A percentile compares a stretch with the other conserved stretches of the same genome.
Evolutionary conservation across 768 basidiomycete species (phyloP).

Genomic region (Amanita phalloides): DNA sequence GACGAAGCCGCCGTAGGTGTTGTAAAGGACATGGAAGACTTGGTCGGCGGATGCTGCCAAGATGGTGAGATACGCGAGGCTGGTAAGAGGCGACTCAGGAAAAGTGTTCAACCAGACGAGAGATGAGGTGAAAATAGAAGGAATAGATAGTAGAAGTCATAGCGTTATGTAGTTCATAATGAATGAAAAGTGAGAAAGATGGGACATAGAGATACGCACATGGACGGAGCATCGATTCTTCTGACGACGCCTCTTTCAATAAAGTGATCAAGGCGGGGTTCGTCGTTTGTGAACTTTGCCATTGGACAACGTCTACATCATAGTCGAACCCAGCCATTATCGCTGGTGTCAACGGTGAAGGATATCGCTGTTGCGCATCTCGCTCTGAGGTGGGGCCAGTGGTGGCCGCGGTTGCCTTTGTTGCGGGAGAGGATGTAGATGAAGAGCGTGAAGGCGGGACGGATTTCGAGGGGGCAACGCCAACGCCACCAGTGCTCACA

Average conservation of each 20-base stretch:
- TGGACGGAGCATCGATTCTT: not conserved
- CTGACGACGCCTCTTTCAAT: conserved; percentile 2
- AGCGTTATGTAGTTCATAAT: not conserved
- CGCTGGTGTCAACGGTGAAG: not conserved
- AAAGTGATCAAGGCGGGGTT: conserved; percentile 1
- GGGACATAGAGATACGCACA: not conserved
- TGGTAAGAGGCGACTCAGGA: not conserved
- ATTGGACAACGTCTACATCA: not conserved
- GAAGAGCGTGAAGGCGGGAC: not conserved
- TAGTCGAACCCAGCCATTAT: not conserved
- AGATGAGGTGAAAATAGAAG: not conserved
- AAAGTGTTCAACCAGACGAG: not conserved
- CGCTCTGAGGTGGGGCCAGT: not conserved
- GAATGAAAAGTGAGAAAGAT: not conserved
- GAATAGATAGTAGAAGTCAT: not conserved
- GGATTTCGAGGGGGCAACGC: not conserved
- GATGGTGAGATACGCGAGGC: conserved; percentile 3
- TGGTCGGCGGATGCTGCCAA: conserved; percentile 1
- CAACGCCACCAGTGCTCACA: not conserved
- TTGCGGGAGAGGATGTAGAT: not conserved
- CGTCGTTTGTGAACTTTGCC: conserved; percentile 6
- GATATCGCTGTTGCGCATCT: not conserved
- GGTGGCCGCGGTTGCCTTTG: not conserved
- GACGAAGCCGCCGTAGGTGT: not conserved
- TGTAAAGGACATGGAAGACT: not conserved